These are phyloP conservation scores for Graphilbum fragrans DNA, from an alignment of 2,329 filamentous ascomycete species.

Conservation along the genomic window DNA sequence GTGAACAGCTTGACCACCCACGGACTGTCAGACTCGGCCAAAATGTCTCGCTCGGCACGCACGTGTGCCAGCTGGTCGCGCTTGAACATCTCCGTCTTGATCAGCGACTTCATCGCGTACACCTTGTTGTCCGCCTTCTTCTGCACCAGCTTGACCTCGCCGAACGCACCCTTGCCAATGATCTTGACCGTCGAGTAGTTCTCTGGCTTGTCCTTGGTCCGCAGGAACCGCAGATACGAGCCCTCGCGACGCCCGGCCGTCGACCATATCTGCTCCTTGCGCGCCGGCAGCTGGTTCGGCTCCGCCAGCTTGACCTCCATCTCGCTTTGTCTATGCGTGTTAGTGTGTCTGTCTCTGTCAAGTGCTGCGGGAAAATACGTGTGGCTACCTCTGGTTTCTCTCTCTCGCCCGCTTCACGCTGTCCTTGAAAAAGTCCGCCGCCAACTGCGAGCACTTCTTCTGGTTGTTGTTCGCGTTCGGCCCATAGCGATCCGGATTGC, in stretches of 20 bases:
- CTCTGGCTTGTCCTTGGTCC: slow-evolving; percentile 82
- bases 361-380: background rate
- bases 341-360: no score
- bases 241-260: slow-evolving; percentile 80
- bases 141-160: slow-evolving; percentile 94
- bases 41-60: slow-evolving; percentile 90
- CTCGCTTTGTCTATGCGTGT: slow-evolving; percentile 63
- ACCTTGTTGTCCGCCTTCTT: slow-evolving; percentile 94
- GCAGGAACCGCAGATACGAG: slow-evolving; percentile 84
- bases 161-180: slow-evolving; percentile 97
- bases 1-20: slow-evolving; percentile 99
- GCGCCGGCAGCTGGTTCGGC: slow-evolving; percentile 57
- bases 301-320: slow-evolving; percentile 78
- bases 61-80: slow-evolving; percentile 97
- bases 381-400: slow-evolving; percentile 84
- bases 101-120: slow-evolving; percentile 94
- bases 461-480: slow-evolving; percentile 54
- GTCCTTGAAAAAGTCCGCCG: slow-evolving; percentile 94
- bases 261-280: slow-evolving; percentile 76
- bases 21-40: slow-evolving; percentile 97
- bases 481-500: slow-evolving; percentile 72
- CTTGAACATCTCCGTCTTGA: slow-evolving; percentile 99
- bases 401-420: slow-evolving; percentile 93
- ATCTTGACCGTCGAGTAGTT: slow-evolving; percentile 97
- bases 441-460: slow-evolving; percentile 57